Evolutionary conservation across 75 land plant genomes (phyloP), one percentile per base, ranked within the genome.

Genomic region (Picea glauca): DNA sequence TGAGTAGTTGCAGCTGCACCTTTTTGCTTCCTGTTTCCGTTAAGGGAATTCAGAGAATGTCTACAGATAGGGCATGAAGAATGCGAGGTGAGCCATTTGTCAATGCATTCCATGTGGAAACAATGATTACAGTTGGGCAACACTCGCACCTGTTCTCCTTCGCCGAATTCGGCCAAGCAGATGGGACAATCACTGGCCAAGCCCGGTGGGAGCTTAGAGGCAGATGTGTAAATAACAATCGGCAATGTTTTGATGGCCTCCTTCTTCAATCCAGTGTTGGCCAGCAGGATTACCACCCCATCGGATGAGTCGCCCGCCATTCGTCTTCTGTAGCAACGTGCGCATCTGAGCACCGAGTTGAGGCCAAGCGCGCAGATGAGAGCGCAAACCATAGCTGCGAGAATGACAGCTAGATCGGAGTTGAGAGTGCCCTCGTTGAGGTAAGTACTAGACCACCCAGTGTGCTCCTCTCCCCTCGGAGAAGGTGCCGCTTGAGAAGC

Each of bases 81-180:
- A 74, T 85, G 91, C 0, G 87, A 80, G 18, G 26, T 75, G 13
- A 93, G 91, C 95, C 95, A 93, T 78, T 80, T 80, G 56, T 93
- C 93, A 14, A 93, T 83, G 87, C 95, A 93, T 58, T 73, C 74
- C 12, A 81, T 76, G 70, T 93, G 95, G 81, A 91, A 93, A 14
- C 86, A 90, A 66, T 93, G 95, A 77, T 82, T 77, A 82, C 95
- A 93, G 62, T 87, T 83, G 50, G 95, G 95, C 60, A 93, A 74
- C 4, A 91, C 59, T 60, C 85, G 50, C 7, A 91, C 68, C 13
- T 76, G 59, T 8, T 91, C 90, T 1, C 95, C 91, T 0, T 64
- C 13, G 2, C 26, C 60, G 64, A 93, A 89, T 15, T 93, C 95
- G 0, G 86, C 64, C 33, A 93, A 63, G 80, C 95, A 93, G 26